Evolutionary conservation across 2,329 filamentous ascomycete genomes (phyloP).

Genomic region (Zasmidium citrigriseum): DNA sequence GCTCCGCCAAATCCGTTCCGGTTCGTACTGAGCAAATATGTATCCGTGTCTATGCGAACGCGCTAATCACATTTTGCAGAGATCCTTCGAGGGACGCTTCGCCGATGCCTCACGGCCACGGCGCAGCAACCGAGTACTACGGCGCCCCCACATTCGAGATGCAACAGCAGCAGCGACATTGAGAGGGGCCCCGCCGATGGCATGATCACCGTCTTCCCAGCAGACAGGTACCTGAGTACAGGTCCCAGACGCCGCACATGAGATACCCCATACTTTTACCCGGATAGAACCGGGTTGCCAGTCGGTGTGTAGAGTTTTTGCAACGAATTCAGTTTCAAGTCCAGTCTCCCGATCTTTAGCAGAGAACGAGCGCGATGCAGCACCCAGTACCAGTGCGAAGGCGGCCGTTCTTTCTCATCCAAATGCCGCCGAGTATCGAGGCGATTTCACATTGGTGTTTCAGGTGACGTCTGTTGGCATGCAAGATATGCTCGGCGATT

Average conservation of each 20-base stretch:
- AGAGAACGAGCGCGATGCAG: slow-evolving; percentile 1
- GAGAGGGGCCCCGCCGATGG: slow-evolving; percentile 4
- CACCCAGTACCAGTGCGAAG: neutral
- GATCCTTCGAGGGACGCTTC: slow-evolving; percentile 18
- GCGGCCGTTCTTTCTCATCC: neutral
- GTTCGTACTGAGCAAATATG: slow-evolving; percentile 13
- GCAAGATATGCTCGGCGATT: neutral
- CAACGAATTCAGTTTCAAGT: slow-evolving; percentile 2
- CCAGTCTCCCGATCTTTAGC: slow-evolving; percentile 4
- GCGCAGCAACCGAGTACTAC: slow-evolving; percentile 18
- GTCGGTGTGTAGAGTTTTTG: slow-evolving; percentile 6
- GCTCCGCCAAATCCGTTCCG: slow-evolving; percentile 23
- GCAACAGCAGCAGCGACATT: slow-evolving; percentile 18
- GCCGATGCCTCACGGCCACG: slow-evolving; percentile 12
- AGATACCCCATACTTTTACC: neutral
- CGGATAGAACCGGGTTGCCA: neutral
- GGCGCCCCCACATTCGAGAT: slow-evolving; percentile 15
- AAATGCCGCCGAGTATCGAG: neutral
- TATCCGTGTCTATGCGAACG: neutral
- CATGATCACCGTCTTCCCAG: slow-evolving; percentile 8
- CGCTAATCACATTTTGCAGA: slow-evolving; percentile 13
- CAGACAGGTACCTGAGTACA: neutral
- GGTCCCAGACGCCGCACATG: neutral
- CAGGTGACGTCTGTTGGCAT: neutral
- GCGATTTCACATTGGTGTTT: neutral